phyloP scores from a whole-genome alignment of 306 rosid species.

The Quercus mongolica region DNA sequence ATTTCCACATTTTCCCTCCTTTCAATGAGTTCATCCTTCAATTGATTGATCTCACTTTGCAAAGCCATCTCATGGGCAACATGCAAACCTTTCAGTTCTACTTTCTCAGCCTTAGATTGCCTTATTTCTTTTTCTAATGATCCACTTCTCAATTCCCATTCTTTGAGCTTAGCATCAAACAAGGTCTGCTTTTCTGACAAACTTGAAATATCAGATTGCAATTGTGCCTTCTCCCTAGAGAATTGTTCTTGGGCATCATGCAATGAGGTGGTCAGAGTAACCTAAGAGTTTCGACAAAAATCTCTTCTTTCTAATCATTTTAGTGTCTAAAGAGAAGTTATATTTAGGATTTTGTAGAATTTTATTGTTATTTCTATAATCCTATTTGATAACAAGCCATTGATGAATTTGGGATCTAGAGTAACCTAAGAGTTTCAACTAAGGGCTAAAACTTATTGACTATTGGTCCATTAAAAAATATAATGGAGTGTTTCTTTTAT shows the following conservation, averaged over 20 bases:
- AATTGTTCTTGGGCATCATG: constrained; percentile 30
- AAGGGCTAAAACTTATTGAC: too few relatives aligned
- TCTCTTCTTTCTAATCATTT: too few relatives aligned
- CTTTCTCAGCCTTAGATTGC: constrained; percentile 44
- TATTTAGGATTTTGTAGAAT: too few relatives aligned
- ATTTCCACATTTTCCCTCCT: constrained; percentile 39
- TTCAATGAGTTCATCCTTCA: constrained; percentile 46
- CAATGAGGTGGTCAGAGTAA: constrained; percentile 4
- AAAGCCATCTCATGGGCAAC: constrained; percentile 34
- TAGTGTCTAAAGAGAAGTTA: too few relatives aligned
- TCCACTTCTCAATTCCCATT: constrained; percentile 29
- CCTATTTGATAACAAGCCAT: too few relatives aligned
- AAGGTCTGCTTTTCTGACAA: constrained; percentile 29
- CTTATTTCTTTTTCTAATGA: constrained; percentile 26
- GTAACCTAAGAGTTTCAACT: too few relatives aligned
- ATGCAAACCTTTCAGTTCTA: constrained; percentile 38
- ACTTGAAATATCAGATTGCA: constrained; percentile 32
- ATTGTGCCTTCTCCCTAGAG: constrained; percentile 35
- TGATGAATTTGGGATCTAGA: too few relatives aligned
- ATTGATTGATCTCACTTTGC: constrained; percentile 43
- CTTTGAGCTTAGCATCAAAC: constrained; percentile 28
- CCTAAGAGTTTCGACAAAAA: too few relatives aligned
- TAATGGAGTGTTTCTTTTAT: too few relatives aligned
- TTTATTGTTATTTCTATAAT: too few relatives aligned
- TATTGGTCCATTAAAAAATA: too few relatives aligned